Evolutionary conservation across 2,329 filamentous ascomycete genomes (phyloP).

Genomic region (Chlorencoelia australis): DNA sequence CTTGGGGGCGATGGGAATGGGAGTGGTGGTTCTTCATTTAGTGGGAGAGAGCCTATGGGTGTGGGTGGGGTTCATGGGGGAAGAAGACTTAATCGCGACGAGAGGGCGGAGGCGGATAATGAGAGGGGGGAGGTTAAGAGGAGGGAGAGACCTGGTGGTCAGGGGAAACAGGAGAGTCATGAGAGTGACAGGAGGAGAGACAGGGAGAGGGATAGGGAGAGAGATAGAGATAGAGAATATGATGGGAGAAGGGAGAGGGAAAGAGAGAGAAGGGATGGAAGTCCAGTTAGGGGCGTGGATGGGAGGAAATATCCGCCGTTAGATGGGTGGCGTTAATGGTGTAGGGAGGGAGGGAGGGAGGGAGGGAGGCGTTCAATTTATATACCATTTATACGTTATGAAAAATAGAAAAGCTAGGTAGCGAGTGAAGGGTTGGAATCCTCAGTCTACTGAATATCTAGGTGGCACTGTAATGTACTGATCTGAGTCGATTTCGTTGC

Average conservation of each 20-base stretch:
- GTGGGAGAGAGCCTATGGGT: constrained; percentile 3
- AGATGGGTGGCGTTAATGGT: no score
- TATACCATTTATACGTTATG: no score
- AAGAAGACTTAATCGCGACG: constrained; percentile 8
- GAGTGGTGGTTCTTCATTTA: no score
- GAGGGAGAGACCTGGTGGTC: not conserved
- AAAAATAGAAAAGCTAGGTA: no score
- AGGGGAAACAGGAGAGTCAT: constrained; percentile 5
- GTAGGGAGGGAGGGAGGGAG: no score
- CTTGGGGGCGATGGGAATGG: constrained; percentile 6
- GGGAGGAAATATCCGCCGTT: constrained; percentile 24
- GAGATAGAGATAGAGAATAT: constrained; percentile 5
- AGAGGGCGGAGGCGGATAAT: constrained; percentile 7
- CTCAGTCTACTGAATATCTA: no score
- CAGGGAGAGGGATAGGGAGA: constrained; percentile 13
- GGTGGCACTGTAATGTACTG: no score
- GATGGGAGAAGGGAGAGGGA: constrained; percentile 12
- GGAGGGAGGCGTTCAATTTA: no score
- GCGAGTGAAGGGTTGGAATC: no score
- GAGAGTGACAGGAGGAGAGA: constrained; percentile 6
- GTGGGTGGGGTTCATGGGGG: not conserved
- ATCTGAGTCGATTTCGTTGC: no score
- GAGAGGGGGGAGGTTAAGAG: constrained; percentile 6
- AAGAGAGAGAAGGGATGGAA: constrained; percentile 13
- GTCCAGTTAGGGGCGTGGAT: constrained; percentile 22